Base-by-base conservation (phyloP, 2,329 filamentous ascomycete species). In the Dryadomyces sulphureus region DNA sequence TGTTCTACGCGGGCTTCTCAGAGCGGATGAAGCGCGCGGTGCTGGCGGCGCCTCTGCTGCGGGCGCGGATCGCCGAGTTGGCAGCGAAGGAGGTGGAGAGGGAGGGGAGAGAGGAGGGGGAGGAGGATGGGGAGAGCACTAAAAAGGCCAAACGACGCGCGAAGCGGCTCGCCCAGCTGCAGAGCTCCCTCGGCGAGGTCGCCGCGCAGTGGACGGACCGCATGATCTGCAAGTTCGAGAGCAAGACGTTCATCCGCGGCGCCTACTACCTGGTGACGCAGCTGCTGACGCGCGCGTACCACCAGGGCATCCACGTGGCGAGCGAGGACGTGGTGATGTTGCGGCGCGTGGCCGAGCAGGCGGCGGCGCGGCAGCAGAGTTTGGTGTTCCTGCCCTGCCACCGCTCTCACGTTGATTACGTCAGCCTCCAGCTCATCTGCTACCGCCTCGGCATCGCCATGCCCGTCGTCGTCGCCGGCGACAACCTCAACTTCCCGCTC, bases 211-310 rank as follows among this genome's bases (percentile, higher is more conserved):
- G 92, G 74, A 86, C 88, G 21, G 87, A 94, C 58, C 78, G 82
- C 52, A 96, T 98, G 92, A 95, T 98, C 51, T 96, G 90, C 74
- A 98, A 98, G 65, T 90, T 96, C 73, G 92, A 98, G 63, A 93
- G 83, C 69, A 93, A 89, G 60, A 69, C 77, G 2, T 96, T 96
- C 58, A 94, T 98, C 54, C 72, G 92, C 42, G 79, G 86, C 21
- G 90, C 92, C 41, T 96, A 96, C 60, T 98, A 95, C 60, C 59
- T 94, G 35, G 72, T 71, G 41, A 94, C 89, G 1, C 90, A 96
- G 63, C 70, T 96, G 41, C 69, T 96, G 50, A 93, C 90, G 5
- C 71, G 92, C 50, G 90, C 92, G 6, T 98, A 98, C 61, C 88
- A 96, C 58, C 90, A 96, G 66, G 92, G 86, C 9, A 94, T 98